Evolutionary conservation across 2,329 filamentous ascomycete species (phyloP).

Genomic region (Stachybotrys echinatus): DNA sequence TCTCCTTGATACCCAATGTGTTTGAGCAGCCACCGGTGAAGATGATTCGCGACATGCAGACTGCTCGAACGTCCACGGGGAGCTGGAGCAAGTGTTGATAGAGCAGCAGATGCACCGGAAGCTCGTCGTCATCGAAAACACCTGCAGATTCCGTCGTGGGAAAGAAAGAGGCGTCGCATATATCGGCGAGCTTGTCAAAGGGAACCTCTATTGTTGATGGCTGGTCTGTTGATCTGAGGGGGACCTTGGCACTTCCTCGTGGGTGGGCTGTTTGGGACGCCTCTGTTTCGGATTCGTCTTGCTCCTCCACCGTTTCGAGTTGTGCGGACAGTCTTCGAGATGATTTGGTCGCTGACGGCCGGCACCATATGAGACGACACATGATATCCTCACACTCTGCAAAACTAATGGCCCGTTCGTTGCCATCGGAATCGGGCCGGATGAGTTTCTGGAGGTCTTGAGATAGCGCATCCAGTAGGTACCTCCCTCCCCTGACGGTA

Average conservation of each 20-base stretch:
- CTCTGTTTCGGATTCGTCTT: conserved; percentile 45
- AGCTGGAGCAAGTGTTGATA: conserved; percentile 72
- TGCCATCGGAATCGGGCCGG: conserved; percentile 21
- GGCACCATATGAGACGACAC: conserved; percentile 73
- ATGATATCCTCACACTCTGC: conserved; percentile 78
- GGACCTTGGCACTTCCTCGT: conserved; percentile 32
- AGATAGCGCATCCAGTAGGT: conserved; percentile 65
- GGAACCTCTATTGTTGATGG: conserved; percentile 58
- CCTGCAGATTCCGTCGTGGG: conserved; percentile 42
- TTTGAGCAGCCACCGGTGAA: conserved; percentile 77
- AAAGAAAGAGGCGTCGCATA: conserved; percentile 73
- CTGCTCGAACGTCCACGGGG: conserved; percentile 73
- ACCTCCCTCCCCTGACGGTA: conserved; percentile 69
- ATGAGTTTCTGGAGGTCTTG: conserved; percentile 43
- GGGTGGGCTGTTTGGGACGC: conserved; percentile 12
- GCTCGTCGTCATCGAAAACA: conserved; percentile 81
- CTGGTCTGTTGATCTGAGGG: conserved; percentile 39
- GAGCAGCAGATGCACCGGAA: conserved; percentile 69
- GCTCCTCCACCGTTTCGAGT: conserved; percentile 48
- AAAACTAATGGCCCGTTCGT: conserved; percentile 51
- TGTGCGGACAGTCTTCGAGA: conserved; percentile 32
- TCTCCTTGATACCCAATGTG: conserved; percentile 72
- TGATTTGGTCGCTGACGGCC: conserved; percentile 22
- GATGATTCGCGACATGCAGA: conserved; percentile 84
- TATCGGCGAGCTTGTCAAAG: conserved; percentile 65